A percentile compares a stretch with the other conserved stretches of the same genome.
Evolutionary conservation across 768 basidiomycete genomes (phyloP).

Genomic region (Sutorius australiensis): DNA sequence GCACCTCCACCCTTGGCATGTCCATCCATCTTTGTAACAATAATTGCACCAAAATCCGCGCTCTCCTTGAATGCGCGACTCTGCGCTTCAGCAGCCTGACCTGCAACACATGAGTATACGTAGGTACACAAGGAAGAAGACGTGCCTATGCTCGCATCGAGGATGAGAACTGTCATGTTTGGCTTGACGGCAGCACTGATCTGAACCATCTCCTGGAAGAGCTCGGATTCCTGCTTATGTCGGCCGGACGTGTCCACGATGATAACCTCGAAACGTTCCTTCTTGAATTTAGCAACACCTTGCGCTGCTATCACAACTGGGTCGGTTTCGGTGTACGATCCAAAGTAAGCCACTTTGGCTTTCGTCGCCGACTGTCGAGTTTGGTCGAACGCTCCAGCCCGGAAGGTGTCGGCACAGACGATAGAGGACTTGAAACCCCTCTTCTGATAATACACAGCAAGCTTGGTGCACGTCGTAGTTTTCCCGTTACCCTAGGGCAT

Average conservation of each 20-base stretch:
- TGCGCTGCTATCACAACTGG: slow-evolving; percentile 92
- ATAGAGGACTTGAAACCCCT: slow-evolving; percentile 96
- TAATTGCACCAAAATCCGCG: slow-evolving; percentile 96
- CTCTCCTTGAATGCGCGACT: slow-evolving; percentile 97
- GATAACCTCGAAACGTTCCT: slow-evolving; percentile 97
- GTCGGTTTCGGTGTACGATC: slow-evolving; percentile 98
- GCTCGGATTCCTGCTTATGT: slow-evolving; percentile 94
- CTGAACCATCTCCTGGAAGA: slow-evolving; percentile 98
- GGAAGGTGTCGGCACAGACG: slow-evolving; percentile 98
- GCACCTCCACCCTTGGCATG: slow-evolving; percentile 99
- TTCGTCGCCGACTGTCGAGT: slow-evolving; percentile 98
- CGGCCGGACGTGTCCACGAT: slow-evolving; percentile 98
- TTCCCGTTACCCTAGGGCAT: slow-evolving; percentile 84
- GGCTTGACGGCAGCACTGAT: slow-evolving; percentile 92
- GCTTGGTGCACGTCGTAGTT: slow-evolving; percentile 98
- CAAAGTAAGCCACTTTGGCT: slow-evolving; percentile 98
- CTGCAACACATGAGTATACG: slow-evolving; percentile 33
- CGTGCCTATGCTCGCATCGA: slow-evolving; percentile 94
- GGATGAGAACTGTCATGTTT: slow-evolving; percentile 91
- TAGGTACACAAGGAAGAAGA: background rate
- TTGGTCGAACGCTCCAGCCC: slow-evolving; percentile 99
- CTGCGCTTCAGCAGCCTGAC: slow-evolving; percentile 97
- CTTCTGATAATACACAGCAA: slow-evolving; percentile 96
- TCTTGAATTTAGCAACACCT: slow-evolving; percentile 96
- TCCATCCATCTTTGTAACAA: slow-evolving; percentile 99